Evolutionary conservation across 169 alveolate genomes (phyloP).

Genomic region (Plasmodium vivax): DNA sequence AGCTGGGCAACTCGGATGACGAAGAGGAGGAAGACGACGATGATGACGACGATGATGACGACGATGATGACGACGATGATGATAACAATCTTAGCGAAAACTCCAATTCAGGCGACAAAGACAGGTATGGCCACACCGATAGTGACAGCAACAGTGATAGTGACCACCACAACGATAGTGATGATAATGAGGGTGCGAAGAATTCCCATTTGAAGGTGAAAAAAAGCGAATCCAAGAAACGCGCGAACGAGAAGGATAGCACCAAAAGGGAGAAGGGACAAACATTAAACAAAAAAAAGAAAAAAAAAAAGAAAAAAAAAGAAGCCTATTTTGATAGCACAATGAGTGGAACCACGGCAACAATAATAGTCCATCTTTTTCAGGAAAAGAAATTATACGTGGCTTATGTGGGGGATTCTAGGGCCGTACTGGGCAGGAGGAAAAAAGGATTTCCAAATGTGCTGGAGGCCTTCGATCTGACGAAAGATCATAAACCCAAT

Average conservation of each 20-base stretch:
- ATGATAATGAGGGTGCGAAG: not conserved
- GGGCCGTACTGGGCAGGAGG: constrained; percentile 86
- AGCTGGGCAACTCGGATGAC: not conserved
- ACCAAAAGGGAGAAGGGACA: constrained; percentile 6
- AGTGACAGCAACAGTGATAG: not conserved
- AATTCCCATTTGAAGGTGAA: not conserved
- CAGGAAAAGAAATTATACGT: constrained; percentile 77
- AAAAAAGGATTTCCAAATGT: constrained; percentile 77
- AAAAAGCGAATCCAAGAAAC: constrained; percentile 1
- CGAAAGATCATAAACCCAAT: constrained; percentile 88
- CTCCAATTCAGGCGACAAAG: not conserved
- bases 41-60: not conserved
- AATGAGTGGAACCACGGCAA: constrained; percentile 86
- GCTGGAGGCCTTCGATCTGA: constrained; percentile 78
- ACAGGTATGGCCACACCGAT: not conserved
- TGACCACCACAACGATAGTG: not conserved
- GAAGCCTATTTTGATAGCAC: constrained; percentile 81
- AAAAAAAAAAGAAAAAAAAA: constrained; percentile 47
- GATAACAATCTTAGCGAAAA: not conserved
- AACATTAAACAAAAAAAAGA: constrained; percentile 1
- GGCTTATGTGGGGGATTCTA: constrained; percentile 92
- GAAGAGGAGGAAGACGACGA: not conserved
- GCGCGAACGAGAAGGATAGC: constrained; percentile 11
- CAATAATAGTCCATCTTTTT: constrained; percentile 78
- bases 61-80: not conserved